Evolutionary conservation across 2,329 filamentous ascomycete genomes (phyloP).

Genomic region (Ascochyta lentis): DNA sequence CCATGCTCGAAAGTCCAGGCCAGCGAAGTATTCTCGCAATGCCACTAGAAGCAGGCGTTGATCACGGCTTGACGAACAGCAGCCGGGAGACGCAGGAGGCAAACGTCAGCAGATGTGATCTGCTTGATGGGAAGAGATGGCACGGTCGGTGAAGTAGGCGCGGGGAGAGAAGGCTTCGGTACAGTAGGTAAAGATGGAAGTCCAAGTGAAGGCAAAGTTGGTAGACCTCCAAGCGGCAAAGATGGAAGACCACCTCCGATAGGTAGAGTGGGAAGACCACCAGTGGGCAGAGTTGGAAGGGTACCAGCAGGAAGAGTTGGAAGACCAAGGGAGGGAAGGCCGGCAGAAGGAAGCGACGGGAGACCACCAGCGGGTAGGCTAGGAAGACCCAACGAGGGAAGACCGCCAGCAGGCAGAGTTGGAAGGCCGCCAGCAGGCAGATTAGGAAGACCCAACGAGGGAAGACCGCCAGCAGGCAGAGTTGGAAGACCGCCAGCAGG

Average conservation of each 20-base stretch:
- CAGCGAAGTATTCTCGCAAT: background rate
- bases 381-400: background rate
- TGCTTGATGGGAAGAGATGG: background rate
- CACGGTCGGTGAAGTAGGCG: too few species aligned
- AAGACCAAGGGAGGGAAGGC: background rate
- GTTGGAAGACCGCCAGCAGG: background rate
- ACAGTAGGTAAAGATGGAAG: background rate
- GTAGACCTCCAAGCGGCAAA: background rate
- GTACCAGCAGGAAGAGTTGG: background rate
- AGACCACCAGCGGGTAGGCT: background rate
- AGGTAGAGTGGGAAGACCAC: background rate
- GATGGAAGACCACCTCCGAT: background rate
- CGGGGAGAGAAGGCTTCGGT: background rate
- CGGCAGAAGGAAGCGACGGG: background rate
- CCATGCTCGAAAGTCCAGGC: too few species aligned
- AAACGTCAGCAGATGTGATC: background rate
- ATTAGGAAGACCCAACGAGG: background rate
- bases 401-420: background rate
- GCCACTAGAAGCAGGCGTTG: background rate
- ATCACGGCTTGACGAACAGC: slow-evolving; percentile 1
- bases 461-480: background rate
- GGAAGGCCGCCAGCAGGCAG: background rate
- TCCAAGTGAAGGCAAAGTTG: background rate
- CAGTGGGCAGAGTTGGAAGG: background rate
- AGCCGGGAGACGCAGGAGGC: background rate